Conservation (phyloP, 148 eudicot genomes). For the Heliosperma pusillum region DNA sequence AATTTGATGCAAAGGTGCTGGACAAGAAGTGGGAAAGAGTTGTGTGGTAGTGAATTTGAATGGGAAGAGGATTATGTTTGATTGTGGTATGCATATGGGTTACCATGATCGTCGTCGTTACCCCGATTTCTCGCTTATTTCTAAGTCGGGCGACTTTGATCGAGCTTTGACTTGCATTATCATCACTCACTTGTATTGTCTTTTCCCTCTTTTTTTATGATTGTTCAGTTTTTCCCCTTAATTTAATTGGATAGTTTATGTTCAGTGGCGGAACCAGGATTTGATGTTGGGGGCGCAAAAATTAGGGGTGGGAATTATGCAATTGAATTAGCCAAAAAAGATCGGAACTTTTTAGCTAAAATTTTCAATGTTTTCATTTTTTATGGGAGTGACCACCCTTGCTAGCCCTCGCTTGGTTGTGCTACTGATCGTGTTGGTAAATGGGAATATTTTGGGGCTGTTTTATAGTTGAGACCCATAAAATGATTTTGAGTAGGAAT, state of each 20-base stretch:
- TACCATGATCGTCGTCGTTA: conserved; percentile 61
- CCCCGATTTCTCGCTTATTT: conserved; percentile 80
- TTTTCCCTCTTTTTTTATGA: neutral
- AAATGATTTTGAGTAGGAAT: neutral
- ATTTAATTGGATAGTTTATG: no score
- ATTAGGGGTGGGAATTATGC: no score
- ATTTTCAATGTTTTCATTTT: no score
- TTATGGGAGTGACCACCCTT: no score
- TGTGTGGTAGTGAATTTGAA: conserved; percentile 75
- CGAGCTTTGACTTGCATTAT: conserved; percentile 55
- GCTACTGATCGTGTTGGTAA: no score
- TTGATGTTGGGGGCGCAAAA: no score
- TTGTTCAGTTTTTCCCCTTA: neutral
- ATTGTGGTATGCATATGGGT: conserved; percentile 99
- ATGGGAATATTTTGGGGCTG: no score
- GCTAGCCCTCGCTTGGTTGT: no score
- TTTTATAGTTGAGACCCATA: neutral
- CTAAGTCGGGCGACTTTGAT: conserved; percentile 54
- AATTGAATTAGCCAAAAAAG: no score
- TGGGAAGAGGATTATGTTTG: conserved; percentile 91
- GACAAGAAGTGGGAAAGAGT: conserved; percentile 98
- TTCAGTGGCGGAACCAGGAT: no score
- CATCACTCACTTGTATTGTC: conserved; percentile 68
- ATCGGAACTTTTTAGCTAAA: no score
- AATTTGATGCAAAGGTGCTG: conserved; percentile 53